Evolutionary conservation across 176 grass and related monocot species (phyloP).

Genomic region (Carex parvula): DNA sequence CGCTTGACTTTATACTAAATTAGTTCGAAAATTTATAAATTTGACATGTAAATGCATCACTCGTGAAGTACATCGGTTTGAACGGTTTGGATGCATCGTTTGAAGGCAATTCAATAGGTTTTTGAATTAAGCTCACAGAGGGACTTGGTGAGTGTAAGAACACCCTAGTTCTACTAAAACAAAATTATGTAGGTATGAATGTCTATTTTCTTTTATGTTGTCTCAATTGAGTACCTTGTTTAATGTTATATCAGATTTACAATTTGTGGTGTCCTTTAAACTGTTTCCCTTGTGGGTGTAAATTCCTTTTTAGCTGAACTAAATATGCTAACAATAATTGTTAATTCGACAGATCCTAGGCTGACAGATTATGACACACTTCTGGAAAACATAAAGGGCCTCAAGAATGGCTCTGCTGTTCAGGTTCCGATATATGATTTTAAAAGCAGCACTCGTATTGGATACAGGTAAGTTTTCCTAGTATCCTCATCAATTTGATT

Average conservation of each 20-base stretch:
- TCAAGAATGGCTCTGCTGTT: slow-evolving; percentile 76
- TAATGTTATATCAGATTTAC: neutral
- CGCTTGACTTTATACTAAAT: too few species aligned
- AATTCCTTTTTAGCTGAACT: neutral
- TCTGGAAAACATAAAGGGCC: slow-evolving; percentile 83
- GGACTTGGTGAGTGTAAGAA: too few species aligned
- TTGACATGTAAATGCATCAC: too few species aligned
- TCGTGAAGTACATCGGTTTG: too few species aligned
- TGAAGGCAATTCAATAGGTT: too few species aligned
- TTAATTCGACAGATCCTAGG: slow-evolving; percentile 73
- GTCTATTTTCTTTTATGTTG: neutral
- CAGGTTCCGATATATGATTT: slow-evolving; percentile 99
- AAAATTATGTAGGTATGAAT: neutral
- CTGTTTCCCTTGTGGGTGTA: neutral
- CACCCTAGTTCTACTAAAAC: too few species aligned
- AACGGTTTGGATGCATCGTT: too few species aligned
- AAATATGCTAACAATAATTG: slow-evolving; percentile 3
- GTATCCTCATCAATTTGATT: slow-evolving; percentile 1
- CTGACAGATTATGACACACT: slow-evolving; percentile 92
- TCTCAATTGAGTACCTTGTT: neutral
- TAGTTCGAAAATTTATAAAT: too few species aligned
- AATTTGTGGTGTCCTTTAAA: neutral
- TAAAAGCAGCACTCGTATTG: slow-evolving; percentile 77
- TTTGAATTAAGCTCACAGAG: too few species aligned
- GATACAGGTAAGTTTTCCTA: slow-evolving; percentile 53